phyloP scores from a whole-genome alignment of 106 monocot species.

The Acorus gramineus region DNA sequence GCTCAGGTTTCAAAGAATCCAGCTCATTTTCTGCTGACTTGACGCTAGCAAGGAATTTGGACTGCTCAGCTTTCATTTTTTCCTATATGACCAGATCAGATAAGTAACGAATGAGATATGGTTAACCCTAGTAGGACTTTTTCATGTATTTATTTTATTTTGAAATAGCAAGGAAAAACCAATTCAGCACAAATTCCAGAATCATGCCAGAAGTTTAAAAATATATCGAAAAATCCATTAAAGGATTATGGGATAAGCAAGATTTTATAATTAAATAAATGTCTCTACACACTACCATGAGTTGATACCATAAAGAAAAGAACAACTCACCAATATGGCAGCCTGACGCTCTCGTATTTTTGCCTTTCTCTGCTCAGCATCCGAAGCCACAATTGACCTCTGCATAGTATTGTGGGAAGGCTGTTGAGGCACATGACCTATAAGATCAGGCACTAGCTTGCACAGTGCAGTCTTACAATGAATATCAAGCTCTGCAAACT shows the following conservation, averaged over 20 bases:
- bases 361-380: slow-evolving; percentile 32
- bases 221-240: too few species aligned
- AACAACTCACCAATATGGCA: slow-evolving; percentile 95
- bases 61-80: slow-evolving; percentile 84
- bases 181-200: too few species aligned
- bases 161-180: too few species aligned
- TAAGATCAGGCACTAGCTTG: slow-evolving; percentile 50
- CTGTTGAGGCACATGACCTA: slow-evolving; percentile 16
- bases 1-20: slow-evolving; percentile 24
- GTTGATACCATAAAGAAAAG: too few species aligned
- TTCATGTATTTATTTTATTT: too few species aligned
- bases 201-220: too few species aligned
- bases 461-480: slow-evolving; percentile 46
- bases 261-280: too few species aligned
- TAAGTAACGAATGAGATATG: too few species aligned
- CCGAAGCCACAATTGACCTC: slow-evolving; percentile 22
- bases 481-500: slow-evolving; percentile 50
- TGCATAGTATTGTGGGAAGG: slow-evolving; percentile 5
- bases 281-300: too few species aligned
- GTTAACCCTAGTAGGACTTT: too few species aligned
- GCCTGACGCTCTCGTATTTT: slow-evolving; percentile 80
- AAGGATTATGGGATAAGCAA: too few species aligned
- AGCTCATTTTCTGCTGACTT: slow-evolving; percentile 21
- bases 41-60: slow-evolving; percentile 62
- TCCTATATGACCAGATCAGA: slow-evolving; percentile 28